A percentile compares a stretch with the other conserved stretches of the same genome.
phyloP scores from a whole-genome alignment of 1,284 basidiomycete genomes.

The Trichosporon ovoides region DNA sequence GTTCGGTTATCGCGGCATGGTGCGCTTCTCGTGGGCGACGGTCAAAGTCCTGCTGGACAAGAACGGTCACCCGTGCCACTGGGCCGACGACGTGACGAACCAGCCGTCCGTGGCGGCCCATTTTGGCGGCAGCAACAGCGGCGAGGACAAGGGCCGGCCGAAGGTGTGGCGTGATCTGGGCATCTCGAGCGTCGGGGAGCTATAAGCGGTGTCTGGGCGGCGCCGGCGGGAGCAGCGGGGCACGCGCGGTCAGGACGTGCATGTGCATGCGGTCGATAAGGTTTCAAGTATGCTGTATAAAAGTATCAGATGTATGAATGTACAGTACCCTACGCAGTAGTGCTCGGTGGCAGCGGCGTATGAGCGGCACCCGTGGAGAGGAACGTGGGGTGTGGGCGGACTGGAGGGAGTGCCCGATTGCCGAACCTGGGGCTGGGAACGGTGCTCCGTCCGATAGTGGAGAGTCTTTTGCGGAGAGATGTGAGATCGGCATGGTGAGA shows the following conservation, averaged over 20 bases:
- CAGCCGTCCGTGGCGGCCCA: conserved; percentile 68
- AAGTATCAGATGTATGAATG: neutral
- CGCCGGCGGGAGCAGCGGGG: neutral
- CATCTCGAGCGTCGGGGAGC: conserved; percentile 59
- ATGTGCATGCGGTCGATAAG: neutral
- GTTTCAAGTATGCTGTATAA: neutral
- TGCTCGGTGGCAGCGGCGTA: no score
- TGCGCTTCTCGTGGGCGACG: conserved; percentile 93
- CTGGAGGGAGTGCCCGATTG: neutral
- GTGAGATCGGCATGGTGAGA: conserved; percentile 3
- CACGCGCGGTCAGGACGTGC: neutral
- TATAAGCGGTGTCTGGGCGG: conserved; percentile 27
- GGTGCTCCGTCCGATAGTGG: no score
- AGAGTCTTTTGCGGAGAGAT: neutral
- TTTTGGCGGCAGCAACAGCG: conserved; percentile 61
- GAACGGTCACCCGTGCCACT: conserved; percentile 67
- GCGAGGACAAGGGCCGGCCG: conserved; percentile 61
- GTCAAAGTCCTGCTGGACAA: conserved; percentile 83
- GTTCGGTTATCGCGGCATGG: conserved; percentile 87
- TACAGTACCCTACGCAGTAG: no score
- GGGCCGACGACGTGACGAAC: conserved; percentile 66
- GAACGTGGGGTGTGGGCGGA: neutral
- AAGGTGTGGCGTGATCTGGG: conserved; percentile 65
- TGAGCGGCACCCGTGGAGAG: no score
- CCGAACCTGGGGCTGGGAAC: neutral